Evolutionary conservation across 257 asterid species (phyloP), one percentile per base, ranked within the genome.

Genomic region (Paulownia fortunei): DNA sequence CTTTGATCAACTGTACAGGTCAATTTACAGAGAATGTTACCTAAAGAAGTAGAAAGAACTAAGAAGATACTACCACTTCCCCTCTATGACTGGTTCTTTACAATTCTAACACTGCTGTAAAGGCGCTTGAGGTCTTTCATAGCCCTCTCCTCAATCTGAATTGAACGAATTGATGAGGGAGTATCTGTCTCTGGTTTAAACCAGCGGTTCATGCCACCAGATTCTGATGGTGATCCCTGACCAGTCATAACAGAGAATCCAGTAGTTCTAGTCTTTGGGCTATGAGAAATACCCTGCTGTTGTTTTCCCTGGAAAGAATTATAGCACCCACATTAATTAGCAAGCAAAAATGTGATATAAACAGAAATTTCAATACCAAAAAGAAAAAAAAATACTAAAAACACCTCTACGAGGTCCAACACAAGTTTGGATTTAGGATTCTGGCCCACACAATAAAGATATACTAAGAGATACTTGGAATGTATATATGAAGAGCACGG

Each of bases 121-220:
- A 92, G 88, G 80, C 97, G 97, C 85, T 88, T 92, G 32, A 96
- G 91, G 79, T 96, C 98, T 70, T 93, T 94, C 3, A 93, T 93
- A 23, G 99, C 99, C 86, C 76, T 88, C 84, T 96, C 99, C 88
- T 96, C 97, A 12, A 93, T 93, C 85, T 96, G 97, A 73, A 96
- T 93, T 0, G 96, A 93, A 49, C 96, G 96, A 42, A 96, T 73
- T 2, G 98, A 81, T 4, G 97, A 93, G 15, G 99, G 91, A 15
- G 86, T 69, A 21, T 89, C 97, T 0, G 49, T 81, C 79, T 95
- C 99, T 11, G 97, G 96, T 80, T 89, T 95, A 80, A 93, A 95
- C 99, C 99, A 95, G 59, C 99, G 94, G 87, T 85, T 95, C 76
- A 78, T n/a, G 13, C 87, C 88, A 37, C 65, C 78, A 0, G 92